phyloP scores from a whole-genome alignment of 805 yeast genomes.

The Spathaspora arborariae region DNA sequence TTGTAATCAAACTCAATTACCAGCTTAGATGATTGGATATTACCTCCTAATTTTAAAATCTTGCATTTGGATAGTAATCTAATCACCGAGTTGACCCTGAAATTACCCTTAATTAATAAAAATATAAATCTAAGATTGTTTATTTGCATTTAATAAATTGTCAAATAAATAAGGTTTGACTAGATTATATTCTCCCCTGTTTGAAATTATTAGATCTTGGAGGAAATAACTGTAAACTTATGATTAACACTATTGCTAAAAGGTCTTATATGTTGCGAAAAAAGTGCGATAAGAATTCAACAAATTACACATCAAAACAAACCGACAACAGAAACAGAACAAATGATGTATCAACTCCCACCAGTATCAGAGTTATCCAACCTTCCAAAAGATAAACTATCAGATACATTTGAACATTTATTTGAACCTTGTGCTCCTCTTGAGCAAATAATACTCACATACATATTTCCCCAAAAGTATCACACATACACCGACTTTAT shows the following conservation, averaged over 20 bases:
- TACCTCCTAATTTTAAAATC: conserved; percentile 13
- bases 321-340: too few species aligned
- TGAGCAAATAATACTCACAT: conserved; percentile 30
- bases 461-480: conserved; percentile 17
- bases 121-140: conserved; percentile 1
- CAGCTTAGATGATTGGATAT: conserved; percentile 16
- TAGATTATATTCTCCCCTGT: conserved; percentile 9
- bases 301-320: neutral
- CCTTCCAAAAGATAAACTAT: conserved; percentile 23
- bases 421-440: conserved; percentile 61
- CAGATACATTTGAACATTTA: conserved; percentile 47
- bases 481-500: conserved; percentile 35
- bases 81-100: neutral
- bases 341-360: conserved; percentile 22
- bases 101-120: conserved; percentile 2
- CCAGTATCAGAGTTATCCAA: conserved; percentile 16
- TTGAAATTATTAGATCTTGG: conserved; percentile 11
- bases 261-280: neutral
- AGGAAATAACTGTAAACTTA: conserved; percentile 8
- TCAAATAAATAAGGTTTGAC: conserved; percentile 4
- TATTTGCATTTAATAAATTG: conserved; percentile 3
- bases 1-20: conserved; percentile 14
- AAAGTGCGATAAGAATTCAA: neutral
- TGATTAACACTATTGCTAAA: too few species aligned
- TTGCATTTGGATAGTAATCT: conserved; percentile 10